Conservation (phyloP, 805 yeast genomes). For the Starmerella scarabaei region DNA sequence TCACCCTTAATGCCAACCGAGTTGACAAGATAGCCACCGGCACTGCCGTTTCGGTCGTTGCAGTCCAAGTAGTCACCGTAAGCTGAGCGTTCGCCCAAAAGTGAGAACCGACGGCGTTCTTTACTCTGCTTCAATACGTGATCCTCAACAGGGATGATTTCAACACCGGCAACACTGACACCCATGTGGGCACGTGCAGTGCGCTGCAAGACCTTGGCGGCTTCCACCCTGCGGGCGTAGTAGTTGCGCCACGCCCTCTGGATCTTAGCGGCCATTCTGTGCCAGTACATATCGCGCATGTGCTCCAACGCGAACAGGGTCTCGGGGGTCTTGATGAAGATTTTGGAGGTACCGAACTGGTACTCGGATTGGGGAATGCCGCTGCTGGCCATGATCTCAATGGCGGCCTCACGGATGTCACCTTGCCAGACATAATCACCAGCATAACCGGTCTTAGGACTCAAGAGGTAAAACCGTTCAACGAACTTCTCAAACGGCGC, state of each 20-base stretch:
- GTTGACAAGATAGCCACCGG: slow-evolving; percentile 60
- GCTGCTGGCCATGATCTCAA: slow-evolving; percentile 41
- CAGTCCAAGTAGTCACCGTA: slow-evolving; percentile 92
- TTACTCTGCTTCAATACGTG: slow-evolving; percentile 49
- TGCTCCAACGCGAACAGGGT: slow-evolving; percentile 90
- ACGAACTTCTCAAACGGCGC: slow-evolving; percentile 94
- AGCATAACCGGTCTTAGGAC: slow-evolving; percentile 87
- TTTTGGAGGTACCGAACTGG: slow-evolving; percentile 84
- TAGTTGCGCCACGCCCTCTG: slow-evolving; percentile 94
- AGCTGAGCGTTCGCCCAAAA: slow-evolving; percentile 75
- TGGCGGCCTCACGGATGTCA: slow-evolving; percentile 41
- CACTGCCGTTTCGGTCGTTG: slow-evolving; percentile 53
- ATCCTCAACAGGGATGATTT: slow-evolving; percentile 29
- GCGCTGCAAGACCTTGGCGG: slow-evolving; percentile 65
- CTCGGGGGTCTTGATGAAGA: slow-evolving; percentile 93
- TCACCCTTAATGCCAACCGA: slow-evolving; percentile 57
- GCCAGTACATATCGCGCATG: slow-evolving; percentile 95
- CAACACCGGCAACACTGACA: slow-evolving; percentile 64
- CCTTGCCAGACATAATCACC: slow-evolving; percentile 61
- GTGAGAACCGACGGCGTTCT: slow-evolving; percentile 78
- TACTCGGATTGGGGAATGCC: slow-evolving; percentile 68
- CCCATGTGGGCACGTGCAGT: slow-evolving; percentile 74
- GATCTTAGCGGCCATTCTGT: slow-evolving; percentile 92
- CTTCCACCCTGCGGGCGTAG: slow-evolving; percentile 66
- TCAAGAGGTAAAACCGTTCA: slow-evolving; percentile 78